Conservation (phyloP, 352 stramenopile genomes). For the Phytopythium sindhum region DNA sequence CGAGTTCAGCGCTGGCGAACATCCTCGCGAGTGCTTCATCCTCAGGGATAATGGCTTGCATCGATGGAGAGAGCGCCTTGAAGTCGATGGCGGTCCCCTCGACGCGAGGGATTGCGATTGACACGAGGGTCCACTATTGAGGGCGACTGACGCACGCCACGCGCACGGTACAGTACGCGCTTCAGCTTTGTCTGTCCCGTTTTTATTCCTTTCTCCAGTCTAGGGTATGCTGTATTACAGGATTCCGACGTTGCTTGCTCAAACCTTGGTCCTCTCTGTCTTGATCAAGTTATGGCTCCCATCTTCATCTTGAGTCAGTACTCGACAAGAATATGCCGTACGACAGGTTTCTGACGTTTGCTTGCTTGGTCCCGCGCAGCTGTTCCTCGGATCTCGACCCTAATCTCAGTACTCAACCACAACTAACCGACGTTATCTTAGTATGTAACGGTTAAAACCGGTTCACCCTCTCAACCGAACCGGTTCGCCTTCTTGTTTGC, state of each 20-base stretch:
- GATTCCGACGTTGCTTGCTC: conserved; percentile 3
- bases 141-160: background rate
- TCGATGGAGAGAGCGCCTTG: no score
- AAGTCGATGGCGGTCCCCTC: no score
- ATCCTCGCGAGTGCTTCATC: no score
- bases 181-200: background rate
- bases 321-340: background rate
- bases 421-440: background rate
- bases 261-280: background rate
- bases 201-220: background rate
- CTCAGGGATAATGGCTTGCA: no score
- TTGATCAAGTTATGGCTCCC: background rate
- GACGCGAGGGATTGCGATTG: no score
- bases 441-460: background rate
- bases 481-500: conserved; percentile 6
- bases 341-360: conserved; percentile 2
- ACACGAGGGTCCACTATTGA: background rate
- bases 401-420: background rate
- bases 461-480: background rate
- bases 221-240: background rate
- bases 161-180: background rate
- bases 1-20: no score
- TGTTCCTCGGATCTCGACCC: no score
- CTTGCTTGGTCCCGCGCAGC: conserved; percentile 1
- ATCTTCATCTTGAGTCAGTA: background rate